Conservation (phyloP, 192 early-diverging fungal genomes). For the Backusella tuberculispora region DNA sequence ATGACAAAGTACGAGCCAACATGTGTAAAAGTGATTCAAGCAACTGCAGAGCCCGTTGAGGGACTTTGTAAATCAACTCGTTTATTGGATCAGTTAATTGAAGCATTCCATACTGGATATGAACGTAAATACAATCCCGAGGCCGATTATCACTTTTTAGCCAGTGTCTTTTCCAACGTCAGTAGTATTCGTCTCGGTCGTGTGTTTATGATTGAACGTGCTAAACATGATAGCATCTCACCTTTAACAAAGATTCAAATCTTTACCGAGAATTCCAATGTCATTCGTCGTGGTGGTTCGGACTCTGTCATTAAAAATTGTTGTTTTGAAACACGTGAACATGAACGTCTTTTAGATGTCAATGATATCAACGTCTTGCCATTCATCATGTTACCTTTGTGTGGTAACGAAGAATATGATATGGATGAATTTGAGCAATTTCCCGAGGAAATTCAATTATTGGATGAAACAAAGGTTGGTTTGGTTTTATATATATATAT, state of each 20-base stretch:
- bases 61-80: conserved; percentile 47
- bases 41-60: conserved; percentile 39
- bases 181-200: conserved; percentile 69
- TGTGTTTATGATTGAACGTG: conserved; percentile 66
- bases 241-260: conserved; percentile 86
- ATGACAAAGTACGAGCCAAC: conserved; percentile 74
- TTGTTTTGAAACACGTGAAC: conserved; percentile 77
- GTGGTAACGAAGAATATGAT: conserved; percentile 91
- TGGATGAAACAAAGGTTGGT: conserved; percentile 72
- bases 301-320: conserved; percentile 88
- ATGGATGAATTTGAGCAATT: conserved; percentile 93
- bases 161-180: conserved; percentile 92
- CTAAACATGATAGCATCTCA: conserved; percentile 64
- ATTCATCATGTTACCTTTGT: conserved; percentile 87
- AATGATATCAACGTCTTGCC: conserved; percentile 81
- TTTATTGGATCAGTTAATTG: conserved; percentile 84
- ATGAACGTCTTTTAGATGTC: conserved; percentile 67
- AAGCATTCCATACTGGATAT: conserved; percentile 86
- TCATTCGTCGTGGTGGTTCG: conserved; percentile 91
- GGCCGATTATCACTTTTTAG: conserved; percentile 84
- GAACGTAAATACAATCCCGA: conserved; percentile 77
- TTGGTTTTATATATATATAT: background rate
- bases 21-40: conserved; percentile 57
- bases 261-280: conserved; percentile 80
- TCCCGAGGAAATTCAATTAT: conserved; percentile 90